Conservation (phyloP, 192 early-diverging fungal species). For the Phycomyces blakesleeanus region DNA sequence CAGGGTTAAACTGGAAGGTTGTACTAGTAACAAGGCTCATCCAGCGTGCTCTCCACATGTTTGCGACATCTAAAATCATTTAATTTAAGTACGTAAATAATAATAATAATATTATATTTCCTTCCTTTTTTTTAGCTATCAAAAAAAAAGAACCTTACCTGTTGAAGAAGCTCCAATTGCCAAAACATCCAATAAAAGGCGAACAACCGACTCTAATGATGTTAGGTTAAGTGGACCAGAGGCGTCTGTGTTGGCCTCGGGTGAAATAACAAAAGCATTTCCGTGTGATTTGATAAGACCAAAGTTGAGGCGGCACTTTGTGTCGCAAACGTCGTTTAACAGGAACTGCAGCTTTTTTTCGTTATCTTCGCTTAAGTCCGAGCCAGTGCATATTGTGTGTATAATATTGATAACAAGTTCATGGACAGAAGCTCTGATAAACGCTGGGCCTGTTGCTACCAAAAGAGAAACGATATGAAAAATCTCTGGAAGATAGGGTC, state of each 20-base stretch:
- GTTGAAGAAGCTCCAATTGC: constrained; percentile 53
- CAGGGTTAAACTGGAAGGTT: constrained; percentile 88
- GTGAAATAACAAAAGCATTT: constrained; percentile 60
- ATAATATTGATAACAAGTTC: constrained; percentile 87
- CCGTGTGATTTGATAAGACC: constrained; percentile 61
- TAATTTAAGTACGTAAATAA: no score
- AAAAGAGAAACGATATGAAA: constrained; percentile 79
- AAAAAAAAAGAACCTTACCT: no score
- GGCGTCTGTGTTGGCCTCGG: constrained; percentile 42
- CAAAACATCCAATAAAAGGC: constrained; percentile 61
- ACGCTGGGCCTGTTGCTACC: constrained; percentile 73
- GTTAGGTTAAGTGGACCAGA: constrained; percentile 38
- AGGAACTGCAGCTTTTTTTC: constrained; percentile 49
- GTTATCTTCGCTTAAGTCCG: constrained; percentile 44
- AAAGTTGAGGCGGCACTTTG: constrained; percentile 70
- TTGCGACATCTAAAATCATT: constrained; percentile 60
- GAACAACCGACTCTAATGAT: constrained; percentile 51
- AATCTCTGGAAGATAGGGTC: constrained; percentile 76
- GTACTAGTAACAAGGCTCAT: constrained; percentile 84
- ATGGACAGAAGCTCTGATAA: constrained; percentile 81
- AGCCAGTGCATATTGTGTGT: constrained; percentile 65
- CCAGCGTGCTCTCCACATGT: constrained; percentile 85
- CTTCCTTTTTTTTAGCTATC: no score
- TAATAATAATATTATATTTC: no score
- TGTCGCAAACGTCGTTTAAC: constrained; percentile 74